Base-by-base conservation (phyloP, 2,329 filamentous ascomycete genomes). In the Mariannaea sp. region DNA sequence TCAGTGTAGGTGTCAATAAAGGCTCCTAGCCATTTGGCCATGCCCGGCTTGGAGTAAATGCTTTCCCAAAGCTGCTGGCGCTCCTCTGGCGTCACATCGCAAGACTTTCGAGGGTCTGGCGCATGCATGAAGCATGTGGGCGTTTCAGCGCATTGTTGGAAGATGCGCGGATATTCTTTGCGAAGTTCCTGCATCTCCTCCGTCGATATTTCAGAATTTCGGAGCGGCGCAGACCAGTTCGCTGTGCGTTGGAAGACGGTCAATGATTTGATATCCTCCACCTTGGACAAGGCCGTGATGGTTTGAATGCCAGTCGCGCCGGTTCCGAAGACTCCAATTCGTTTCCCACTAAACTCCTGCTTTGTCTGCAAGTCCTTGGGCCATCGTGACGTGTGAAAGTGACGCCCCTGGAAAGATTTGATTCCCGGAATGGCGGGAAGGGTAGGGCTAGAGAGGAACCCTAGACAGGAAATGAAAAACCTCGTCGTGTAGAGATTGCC, bases 201-300 rank as follows among this genome's bases (percentile, higher is more conserved):
- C 0, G 40, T 0, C 0, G 60, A 53, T 13, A 68, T 66, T 1
- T 48, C 35, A 0, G 30, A 33, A 7, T 65, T 65, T 2, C 50
- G 57, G 0, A 67, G 56, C 2, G 67, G 67, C 5, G 59, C 59
- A 0, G 63, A 55, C 62, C 58, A 67, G 24, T 60, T 66, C 9
- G 67, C 56, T 0, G 64, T 68, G 2, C 68, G 59, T 20, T 70
- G 68, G 22, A 70, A 70, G 0, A 68, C 64, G 1, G 59, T 70
- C 5, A 73, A 49, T 3, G 69, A 71, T 26, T 71, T 65, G 13
- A 72, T 64, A 3, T 55, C 63, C 1, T 68, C 61, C 1, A 55
- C 59, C 2, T 64, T 61, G 1, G 59, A 59, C 0, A 62, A 5
- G 1, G 53, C 26, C 0, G 59, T 61, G 2, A 55, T 62, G 6